phyloP scores from a whole-genome alignment of 1,284 basidiomycete genomes.

The Moesziomyces sp. region DNA sequence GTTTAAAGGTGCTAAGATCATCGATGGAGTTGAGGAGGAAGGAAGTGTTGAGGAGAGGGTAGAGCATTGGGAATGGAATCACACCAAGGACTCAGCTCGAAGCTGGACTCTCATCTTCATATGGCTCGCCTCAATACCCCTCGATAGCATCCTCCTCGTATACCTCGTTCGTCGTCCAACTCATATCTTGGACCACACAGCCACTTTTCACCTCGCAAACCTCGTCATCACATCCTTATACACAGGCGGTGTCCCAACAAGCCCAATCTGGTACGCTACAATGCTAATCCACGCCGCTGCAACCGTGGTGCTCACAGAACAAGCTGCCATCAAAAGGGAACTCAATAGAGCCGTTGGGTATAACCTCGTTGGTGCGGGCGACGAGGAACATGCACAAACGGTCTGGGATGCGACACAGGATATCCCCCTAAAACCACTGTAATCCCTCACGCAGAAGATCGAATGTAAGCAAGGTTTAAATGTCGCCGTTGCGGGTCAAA shows the following conservation, averaged over 20 bases:
- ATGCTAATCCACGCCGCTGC: conserved; percentile 78
- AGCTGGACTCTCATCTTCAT: conserved; percentile 13
- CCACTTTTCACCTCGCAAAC: conserved; percentile 90
- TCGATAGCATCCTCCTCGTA: conserved; percentile 81
- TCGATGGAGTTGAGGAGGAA: neutral
- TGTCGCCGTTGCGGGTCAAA: too few species aligned
- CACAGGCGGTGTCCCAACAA: conserved; percentile 83
- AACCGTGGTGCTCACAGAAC: conserved; percentile 85
- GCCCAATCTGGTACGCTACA: conserved; percentile 69
- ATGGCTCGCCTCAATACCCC: conserved; percentile 33
- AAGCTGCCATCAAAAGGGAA: conserved; percentile 87
- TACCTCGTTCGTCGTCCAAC: conserved; percentile 87
- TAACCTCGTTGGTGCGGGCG: too few species aligned
- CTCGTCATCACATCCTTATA: conserved; percentile 91
- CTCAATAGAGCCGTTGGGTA: too few species aligned
- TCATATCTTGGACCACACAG: conserved; percentile 90
- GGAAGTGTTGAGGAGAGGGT: conserved; percentile 72
- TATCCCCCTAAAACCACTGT: too few species aligned
- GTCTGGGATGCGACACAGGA: too few species aligned
- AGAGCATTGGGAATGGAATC: conserved; percentile 70
- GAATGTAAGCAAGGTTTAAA: too few species aligned
- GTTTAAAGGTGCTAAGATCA: neutral
- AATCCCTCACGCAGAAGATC: too few species aligned
- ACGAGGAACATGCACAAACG: too few species aligned
- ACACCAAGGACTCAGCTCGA: conserved; percentile 53